A percentile compares a stretch with the other conserved stretches of the same genome.
phyloP scores from a whole-genome alignment of 805 yeast species.

The Ogataea polymorpha region DNA sequence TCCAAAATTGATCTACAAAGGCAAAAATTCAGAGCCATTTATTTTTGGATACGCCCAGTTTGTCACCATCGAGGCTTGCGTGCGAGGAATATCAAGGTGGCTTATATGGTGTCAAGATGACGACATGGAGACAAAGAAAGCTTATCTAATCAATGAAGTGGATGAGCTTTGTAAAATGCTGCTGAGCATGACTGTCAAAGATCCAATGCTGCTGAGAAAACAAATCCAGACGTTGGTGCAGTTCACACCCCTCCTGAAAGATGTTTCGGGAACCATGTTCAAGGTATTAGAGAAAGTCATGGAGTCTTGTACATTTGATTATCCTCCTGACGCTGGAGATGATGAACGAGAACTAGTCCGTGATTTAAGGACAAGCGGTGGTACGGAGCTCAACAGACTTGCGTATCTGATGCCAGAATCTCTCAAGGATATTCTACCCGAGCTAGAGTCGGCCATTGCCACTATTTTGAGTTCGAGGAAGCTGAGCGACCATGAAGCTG shows the following conservation, averaged over 20 bases:
- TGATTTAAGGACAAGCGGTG: constrained; percentile 87
- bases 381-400: constrained; percentile 88
- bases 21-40: constrained; percentile 62
- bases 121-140: constrained; percentile 51
- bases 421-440: constrained; percentile 72
- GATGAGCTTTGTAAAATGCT: constrained; percentile 73
- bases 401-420: constrained; percentile 95
- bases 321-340: constrained; percentile 55
- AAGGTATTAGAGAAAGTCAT: constrained; percentile 79
- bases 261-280: constrained; percentile 70
- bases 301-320: constrained; percentile 79
- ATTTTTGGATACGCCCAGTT: constrained; percentile 78
- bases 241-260: constrained; percentile 86
- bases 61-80: constrained; percentile 81
- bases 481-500: constrained; percentile 86
- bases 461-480: constrained; percentile 64
- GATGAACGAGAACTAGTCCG: constrained; percentile 77
- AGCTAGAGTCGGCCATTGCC: constrained; percentile 78
- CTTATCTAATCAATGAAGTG: constrained; percentile 49
- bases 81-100: constrained; percentile 95
- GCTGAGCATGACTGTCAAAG: constrained; percentile 69
- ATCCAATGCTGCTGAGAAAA: constrained; percentile 78
- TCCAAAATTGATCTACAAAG: constrained; percentile 50
- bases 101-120: constrained; percentile 78
- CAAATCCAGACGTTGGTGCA: constrained; percentile 91